Evolutionary conservation across 2,329 filamentous ascomycete species (phyloP).

Genomic region (Grosmannia huntii): DNA sequence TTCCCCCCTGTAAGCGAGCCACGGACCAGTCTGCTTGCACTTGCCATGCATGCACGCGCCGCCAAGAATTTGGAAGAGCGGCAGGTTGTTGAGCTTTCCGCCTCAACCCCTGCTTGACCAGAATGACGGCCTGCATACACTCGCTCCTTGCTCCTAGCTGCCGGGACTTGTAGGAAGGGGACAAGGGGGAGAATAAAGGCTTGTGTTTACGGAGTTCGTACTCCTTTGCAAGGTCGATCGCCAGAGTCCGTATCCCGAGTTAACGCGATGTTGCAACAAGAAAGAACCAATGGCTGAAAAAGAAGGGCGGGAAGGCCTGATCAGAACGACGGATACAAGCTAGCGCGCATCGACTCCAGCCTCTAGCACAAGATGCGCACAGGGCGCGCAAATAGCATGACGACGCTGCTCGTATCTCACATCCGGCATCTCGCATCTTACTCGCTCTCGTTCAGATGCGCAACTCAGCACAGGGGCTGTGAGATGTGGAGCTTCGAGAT

Average conservation of each 20-base stretch:
- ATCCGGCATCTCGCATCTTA: too few species aligned
- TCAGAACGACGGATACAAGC: too few species aligned
- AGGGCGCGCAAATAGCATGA: too few species aligned
- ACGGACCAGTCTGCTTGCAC: neutral
- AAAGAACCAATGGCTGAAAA: too few species aligned
- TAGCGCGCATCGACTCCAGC: too few species aligned
- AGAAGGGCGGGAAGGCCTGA: too few species aligned
- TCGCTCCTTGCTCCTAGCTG: neutral
- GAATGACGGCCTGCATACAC: neutral
- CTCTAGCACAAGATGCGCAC: too few species aligned
- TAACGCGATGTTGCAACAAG: neutral
- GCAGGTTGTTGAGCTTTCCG: neutral
- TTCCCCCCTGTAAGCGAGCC: neutral
- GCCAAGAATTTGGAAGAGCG: too few species aligned
- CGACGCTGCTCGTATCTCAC: too few species aligned
- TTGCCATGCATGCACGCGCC: neutral
- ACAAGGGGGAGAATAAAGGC: neutral
- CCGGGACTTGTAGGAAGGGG: neutral
- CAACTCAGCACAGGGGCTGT: neutral
- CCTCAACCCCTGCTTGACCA: neutral
- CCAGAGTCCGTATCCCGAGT: neutral
- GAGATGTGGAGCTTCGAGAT: neutral
- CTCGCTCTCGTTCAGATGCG: neutral
- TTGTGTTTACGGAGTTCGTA: neutral
- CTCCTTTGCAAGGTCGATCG: neutral